Evolutionary conservation across 805 yeast species (phyloP), one percentile per base, ranked within the genome.

Genomic region (Metschnikowia amazonensis): DNA sequence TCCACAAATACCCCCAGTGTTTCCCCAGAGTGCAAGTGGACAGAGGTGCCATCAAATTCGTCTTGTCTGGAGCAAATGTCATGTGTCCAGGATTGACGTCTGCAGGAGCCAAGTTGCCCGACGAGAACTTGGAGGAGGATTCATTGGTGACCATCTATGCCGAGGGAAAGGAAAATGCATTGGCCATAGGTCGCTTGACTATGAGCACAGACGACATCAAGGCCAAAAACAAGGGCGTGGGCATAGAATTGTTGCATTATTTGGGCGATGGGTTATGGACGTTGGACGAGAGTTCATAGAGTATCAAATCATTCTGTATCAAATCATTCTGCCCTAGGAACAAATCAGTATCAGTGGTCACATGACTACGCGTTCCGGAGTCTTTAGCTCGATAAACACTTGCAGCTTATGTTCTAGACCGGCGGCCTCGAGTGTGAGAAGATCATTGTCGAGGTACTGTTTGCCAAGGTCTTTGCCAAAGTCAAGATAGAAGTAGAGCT

Each of bases 71-170:
- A 46, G 97, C 97, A 24, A 90, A 90, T 60, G 86, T 90, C 59
- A 90, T 90, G 98, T 90, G 97, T 66, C 96, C 96, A 3, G 97
- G 97, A 16, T 75, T 89, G 52, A 89, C 96, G 0, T 82, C 94
- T 16, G 75, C 84, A 2, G 96, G 97, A 34, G 97, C 95, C 17
- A 66, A 69, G 44, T 70, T 89, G 49, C 96, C 97, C 17, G 90
- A 82, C 20, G 83, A 83, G 25, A 79, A 83, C 31, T 62, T 81
- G 47, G 81, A 77, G 34, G 74, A 79, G 54, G 95, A 77, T 44
- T 72, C 82, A n/a, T 75, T 86, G 24, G 96, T 90, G 37, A 76
- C 86, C 7, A 78, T 92, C 21, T 85, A 82, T 61, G 97, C 97
- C 41, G 97, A 90, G 67, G 96, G 96, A 48, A 92, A 92, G 60